These are phyloP conservation scores for Coemansia sp. DNA, from an alignment of 192 early-diverging fungal genomes.

Conservation along the genomic window DNA sequence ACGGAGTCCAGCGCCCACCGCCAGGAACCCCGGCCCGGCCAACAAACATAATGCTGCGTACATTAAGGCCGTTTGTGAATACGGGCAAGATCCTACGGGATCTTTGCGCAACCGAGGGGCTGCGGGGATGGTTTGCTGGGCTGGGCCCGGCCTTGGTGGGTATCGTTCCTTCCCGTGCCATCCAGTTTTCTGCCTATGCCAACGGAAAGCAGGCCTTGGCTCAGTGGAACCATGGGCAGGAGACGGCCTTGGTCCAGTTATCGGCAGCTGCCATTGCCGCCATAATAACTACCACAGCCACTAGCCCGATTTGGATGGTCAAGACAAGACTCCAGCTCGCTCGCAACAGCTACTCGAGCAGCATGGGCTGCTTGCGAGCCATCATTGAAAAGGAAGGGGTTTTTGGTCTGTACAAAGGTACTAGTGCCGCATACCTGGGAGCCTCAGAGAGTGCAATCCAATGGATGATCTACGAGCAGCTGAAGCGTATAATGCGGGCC, in stretches of 20 bases:
- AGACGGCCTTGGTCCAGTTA: constrained; percentile 75
- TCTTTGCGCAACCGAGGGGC: constrained; percentile 71
- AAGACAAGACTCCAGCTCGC: constrained; percentile 95
- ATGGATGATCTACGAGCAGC: constrained; percentile 92
- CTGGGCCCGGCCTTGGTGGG: constrained; percentile 88
- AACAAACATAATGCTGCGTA: not conserved
- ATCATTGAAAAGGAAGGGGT: constrained; percentile 79
- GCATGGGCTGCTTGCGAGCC: constrained; percentile 62
- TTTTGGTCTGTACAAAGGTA: constrained; percentile 78
- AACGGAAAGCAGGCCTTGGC: constrained; percentile 79
- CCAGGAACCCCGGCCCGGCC: not conserved
- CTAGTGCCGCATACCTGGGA: constrained; percentile 85
- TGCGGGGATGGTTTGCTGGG: constrained; percentile 87
- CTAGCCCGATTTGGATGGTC: constrained; percentile 96
- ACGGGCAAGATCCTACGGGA: constrained; percentile 40
- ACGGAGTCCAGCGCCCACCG: not conserved
- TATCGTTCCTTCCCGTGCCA: constrained; percentile 90
- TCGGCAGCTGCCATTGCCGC: constrained; percentile 69
- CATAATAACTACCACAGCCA: constrained; percentile 70
- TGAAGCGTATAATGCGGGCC: constrained; percentile 64
- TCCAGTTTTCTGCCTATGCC: constrained; percentile 90
- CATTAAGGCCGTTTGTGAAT: constrained; percentile 14
- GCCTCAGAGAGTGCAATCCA: constrained; percentile 87
- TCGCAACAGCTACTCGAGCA: constrained; percentile 63
- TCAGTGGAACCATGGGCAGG: constrained; percentile 66